phyloP scores from a whole-genome alignment of 805 yeast species.

The Sungouiozyma ichnusensis region DNA sequence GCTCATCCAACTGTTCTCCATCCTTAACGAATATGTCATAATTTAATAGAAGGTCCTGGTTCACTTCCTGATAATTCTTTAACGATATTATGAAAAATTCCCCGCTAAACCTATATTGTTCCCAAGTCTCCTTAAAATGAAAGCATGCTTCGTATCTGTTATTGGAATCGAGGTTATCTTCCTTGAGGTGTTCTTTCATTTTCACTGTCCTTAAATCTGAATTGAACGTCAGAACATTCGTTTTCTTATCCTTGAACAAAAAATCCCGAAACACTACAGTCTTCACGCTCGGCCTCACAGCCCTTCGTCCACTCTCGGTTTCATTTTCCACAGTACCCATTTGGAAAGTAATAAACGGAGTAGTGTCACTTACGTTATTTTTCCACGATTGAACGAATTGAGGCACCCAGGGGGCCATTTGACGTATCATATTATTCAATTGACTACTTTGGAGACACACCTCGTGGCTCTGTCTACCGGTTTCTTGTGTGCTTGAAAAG shows the following conservation, averaged over 20 bases:
- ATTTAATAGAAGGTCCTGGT: not conserved
- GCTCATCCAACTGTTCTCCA: constrained; percentile 3
- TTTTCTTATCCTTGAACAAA: constrained; percentile 55
- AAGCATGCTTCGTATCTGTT: constrained; percentile 67
- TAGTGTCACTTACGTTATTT: constrained; percentile 32
- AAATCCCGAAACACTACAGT: constrained; percentile 69
- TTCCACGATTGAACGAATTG: constrained; percentile 44
- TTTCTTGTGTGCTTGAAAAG: no score
- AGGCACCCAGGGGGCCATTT: constrained; percentile 74
- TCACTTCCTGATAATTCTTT: constrained; percentile 6
- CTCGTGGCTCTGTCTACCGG: no score
- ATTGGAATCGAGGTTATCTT: constrained; percentile 35
- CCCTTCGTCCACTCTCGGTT: not conserved
- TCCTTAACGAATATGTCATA: not conserved
- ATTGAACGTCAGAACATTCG: constrained; percentile 57
- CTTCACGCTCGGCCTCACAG: constrained; percentile 56
- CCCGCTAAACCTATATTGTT: constrained; percentile 69
- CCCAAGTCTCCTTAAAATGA: constrained; percentile 50
- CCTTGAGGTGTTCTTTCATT: constrained; percentile 20
- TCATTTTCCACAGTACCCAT: constrained; percentile 48
- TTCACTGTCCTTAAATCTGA: constrained; percentile 67
- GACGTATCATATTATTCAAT: constrained; percentile 20
- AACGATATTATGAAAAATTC: constrained; percentile 38
- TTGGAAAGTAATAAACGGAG: constrained; percentile 48
- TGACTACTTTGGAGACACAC: no score